Evolutionary conservation across 2,329 filamentous ascomycete genomes (phyloP).

Genomic region (Talaromyces islandicus): DNA sequence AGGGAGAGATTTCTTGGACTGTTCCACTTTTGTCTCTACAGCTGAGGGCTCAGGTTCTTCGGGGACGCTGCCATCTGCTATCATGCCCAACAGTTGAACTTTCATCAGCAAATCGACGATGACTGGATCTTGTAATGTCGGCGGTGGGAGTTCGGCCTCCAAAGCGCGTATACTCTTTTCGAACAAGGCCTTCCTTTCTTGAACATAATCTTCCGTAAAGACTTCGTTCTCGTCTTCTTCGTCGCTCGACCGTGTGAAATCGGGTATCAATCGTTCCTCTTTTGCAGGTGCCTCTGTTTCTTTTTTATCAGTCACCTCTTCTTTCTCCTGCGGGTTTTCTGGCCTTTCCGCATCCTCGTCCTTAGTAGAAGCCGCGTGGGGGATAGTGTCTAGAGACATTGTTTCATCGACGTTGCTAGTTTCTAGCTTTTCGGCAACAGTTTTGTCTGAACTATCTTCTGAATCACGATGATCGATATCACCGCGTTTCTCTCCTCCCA

Average conservation of each 20-base stretch:
- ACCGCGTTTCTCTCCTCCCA: neutral
- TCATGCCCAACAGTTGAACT: conserved; percentile 40
- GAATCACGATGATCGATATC: neutral
- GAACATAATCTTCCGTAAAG: conserved; percentile 43
- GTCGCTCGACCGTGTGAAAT: conserved; percentile 31
- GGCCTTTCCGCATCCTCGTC: conserved; percentile 17
- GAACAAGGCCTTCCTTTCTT: conserved; percentile 39
- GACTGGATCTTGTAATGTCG: conserved; percentile 36
- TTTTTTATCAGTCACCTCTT: neutral
- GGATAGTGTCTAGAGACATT: neutral
- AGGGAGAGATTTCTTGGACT: neutral
- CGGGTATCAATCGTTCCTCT: conserved; percentile 21
- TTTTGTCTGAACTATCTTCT: neutral
- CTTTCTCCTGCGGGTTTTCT: conserved; percentile 1
- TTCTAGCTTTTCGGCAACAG: neutral
- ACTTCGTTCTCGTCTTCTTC: conserved; percentile 43
- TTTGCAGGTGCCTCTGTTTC: neutral
- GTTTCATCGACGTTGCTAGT: neutral
- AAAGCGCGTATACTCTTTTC: conserved; percentile 40
- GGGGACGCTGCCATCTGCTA: conserved; percentile 28
- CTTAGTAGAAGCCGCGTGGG: neutral
- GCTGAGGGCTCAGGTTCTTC: conserved; percentile 21
- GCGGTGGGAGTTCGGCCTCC: conserved; percentile 36
- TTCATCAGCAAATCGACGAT: conserved; percentile 37
- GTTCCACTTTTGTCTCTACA: conserved; percentile 17